Evolutionary conservation across 2,329 filamentous ascomycete genomes (phyloP), one percentile per base, ranked within the genome.

Genomic region (Fusarium virguliforme): DNA sequence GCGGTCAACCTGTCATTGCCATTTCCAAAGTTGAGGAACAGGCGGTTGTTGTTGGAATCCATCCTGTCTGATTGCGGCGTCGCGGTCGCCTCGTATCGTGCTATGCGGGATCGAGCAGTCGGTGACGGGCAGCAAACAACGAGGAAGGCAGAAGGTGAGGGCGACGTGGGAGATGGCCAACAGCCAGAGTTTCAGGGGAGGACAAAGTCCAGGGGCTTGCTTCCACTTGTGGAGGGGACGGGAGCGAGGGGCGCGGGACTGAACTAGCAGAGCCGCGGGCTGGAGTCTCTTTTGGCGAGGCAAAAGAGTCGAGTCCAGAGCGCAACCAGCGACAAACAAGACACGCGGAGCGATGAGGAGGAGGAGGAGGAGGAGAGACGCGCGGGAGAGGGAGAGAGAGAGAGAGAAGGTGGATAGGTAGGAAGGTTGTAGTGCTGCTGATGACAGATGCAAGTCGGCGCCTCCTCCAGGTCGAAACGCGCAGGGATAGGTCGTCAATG

Each of bases 1-100:
- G 81, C 77, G 62, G 88, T 82, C 67, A 90, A 87, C 76, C 90
- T 89, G 75, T 91, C 88, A 81, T 89, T 90, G 79, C 87, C 88
- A 81, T 88, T 91, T 78, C 85, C 87, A 75, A 91, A 89, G 81
- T 92, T 92, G 78, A 93, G 86, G 78, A 88, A 87, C 62, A 92
- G 86, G 64, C 88, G 87, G 72, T 89, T 88, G 77, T 90, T 90
- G 81, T 85, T 84, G 75, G 82, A 80, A 76, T 86, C 85, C 86
- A 89, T 88, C 66, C 78, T 84, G 78, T 56, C 62, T 62, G 22
- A 30, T 43, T 57, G 50, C 37, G 46, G 37, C 61, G 55, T 62
- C 59, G 60, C 46, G 37, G 46, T 73, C 64, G 64, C 54, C 62
- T 65, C 68, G 63, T 66, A 46, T 71, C 67, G 70, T 65, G 62